phyloP scores from a whole-genome alignment of 176 grass and related monocot species.

The Melocanna baccifera region DNA sequence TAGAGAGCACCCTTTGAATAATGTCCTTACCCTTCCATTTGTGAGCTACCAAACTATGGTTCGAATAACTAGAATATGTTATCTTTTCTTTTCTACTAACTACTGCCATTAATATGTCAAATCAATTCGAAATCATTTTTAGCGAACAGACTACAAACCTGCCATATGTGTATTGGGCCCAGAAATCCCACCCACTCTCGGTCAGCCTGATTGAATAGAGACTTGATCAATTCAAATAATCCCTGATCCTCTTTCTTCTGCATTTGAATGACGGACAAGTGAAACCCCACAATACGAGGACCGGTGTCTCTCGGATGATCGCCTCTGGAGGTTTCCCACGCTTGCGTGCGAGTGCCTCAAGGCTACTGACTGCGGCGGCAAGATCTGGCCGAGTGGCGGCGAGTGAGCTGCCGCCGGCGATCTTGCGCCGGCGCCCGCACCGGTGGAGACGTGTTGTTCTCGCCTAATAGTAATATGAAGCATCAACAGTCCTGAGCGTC shows the following conservation, averaged over 20 bases:
- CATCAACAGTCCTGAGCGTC: too few relatives aligned
- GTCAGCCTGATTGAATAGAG: constrained; percentile 63
- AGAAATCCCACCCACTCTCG: constrained; percentile 89
- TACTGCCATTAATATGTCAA: background rate
- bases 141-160: constrained; percentile 48
- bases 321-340: too few relatives aligned
- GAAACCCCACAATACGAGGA: too few relatives aligned
- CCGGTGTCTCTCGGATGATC: too few relatives aligned
- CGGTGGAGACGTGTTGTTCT: too few relatives aligned
- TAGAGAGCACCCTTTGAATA: background rate
- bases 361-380: too few relatives aligned
- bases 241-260: constrained; percentile 64
- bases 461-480: too few relatives aligned
- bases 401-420: too few relatives aligned
- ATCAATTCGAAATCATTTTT: background rate
- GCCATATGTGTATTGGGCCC: constrained; percentile 94
- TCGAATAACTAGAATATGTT: background rate
- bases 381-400: too few relatives aligned
- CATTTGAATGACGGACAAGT: constrained; percentile 83
- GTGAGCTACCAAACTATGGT: background rate
- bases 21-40: background rate
- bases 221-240: constrained; percentile 68
- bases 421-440: too few relatives aligned
- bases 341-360: too few relatives aligned
- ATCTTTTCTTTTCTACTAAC: constrained; percentile 3